A percentile compares a stretch with the other conserved stretches of the same genome.
These are phyloP conservation scores for Bothriochloa decipiens DNA, from an alignment of 176 grass and related monocot species.

Conservation along the genomic window DNA sequence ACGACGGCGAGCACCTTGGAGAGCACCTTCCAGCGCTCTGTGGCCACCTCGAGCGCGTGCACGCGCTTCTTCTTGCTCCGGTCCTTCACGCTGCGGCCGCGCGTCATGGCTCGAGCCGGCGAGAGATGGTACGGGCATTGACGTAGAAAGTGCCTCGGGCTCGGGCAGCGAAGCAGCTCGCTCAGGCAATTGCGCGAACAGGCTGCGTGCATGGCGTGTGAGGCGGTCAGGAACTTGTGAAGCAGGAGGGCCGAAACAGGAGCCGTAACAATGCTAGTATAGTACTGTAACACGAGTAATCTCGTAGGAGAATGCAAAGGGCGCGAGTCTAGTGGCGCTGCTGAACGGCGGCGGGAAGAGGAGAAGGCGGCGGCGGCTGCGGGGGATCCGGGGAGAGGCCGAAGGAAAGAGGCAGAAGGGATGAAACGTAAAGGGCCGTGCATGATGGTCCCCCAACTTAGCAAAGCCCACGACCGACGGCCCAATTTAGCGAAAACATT, in stretches of 20 bases:
- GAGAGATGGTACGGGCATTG: slow-evolving; percentile 26
- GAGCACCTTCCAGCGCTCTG: slow-evolving; percentile 71
- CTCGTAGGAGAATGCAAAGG: too few species aligned
- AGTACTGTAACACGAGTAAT: neutral
- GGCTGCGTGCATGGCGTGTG: slow-evolving; percentile 36
- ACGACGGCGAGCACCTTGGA: slow-evolving; percentile 69
- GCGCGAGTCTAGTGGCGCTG: neutral
- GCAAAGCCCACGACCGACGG: too few species aligned
- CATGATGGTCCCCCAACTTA: too few species aligned
- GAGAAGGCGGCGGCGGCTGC: neutral
- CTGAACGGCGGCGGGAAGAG: neutral
- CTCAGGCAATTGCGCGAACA: slow-evolving; percentile 52
- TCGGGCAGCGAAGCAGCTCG: slow-evolving; percentile 17
- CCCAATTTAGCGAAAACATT: too few species aligned
- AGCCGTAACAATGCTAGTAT: neutral
- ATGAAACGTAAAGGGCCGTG: neutral
- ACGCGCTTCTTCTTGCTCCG: slow-evolving; percentile 80
- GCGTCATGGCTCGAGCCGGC: slow-evolving; percentile 57
- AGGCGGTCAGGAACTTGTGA: neutral
- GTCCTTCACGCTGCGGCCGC: slow-evolving; percentile 60
- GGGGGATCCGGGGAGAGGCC: neutral
- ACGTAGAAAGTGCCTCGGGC: neutral
- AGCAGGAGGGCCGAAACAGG: accelerated
- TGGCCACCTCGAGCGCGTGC: slow-evolving; percentile 72
- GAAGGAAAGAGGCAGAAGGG: neutral